Base-by-base conservation (phyloP, 2,329 filamentous ascomycete genomes). In the Eutypella sp. region DNA sequence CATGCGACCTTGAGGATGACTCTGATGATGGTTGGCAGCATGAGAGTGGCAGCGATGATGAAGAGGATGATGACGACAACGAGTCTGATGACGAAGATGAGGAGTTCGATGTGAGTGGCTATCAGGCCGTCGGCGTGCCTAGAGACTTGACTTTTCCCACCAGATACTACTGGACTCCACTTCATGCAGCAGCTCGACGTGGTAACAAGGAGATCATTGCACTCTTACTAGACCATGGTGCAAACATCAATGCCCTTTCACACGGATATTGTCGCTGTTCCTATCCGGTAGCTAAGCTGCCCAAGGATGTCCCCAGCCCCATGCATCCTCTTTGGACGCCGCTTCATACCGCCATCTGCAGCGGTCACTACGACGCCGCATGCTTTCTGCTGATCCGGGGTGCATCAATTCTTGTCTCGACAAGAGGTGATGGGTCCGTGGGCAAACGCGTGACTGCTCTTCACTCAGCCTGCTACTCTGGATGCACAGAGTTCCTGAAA, bases 301-400 rank as follows among this genome's bases (percentile, higher is more conserved):
- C 20, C 2, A 13, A 2, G 10, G 20, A 11, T 24, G 20, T 13
- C 19, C 22, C 15, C 15, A 24, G n/a, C 10, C 10, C 36, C 20
- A 20, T 23, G 8, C 4, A 27, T n/a, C 49, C 49, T 23, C 44
- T 53, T 13, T 56, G 51, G 56, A 52, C 18, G 29, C 54, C 56
- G 33, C 50, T 58, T 6, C 56, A 56, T 47, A 51, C 40, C 10
- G 43, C 55, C 15, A 55, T 58, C 13, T 58, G 56, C 29, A 40
- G 50, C 24, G 46, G 51, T 11, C 49, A 53, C 27, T 45, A 54
- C 25, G 54, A 50, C 4, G 54, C 51, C 2, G 42, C 45, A 4
- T 49, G 39, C 8, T 49, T 57, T 8, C 33, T 58, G n/a, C 20
- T 58, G 11, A 52, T 47, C 13, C 47, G 50, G 15, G 53, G 56